Evolutionary conservation across 106 monocot species (phyloP).

Genomic region (Apostasia shenzhenica): DNA sequence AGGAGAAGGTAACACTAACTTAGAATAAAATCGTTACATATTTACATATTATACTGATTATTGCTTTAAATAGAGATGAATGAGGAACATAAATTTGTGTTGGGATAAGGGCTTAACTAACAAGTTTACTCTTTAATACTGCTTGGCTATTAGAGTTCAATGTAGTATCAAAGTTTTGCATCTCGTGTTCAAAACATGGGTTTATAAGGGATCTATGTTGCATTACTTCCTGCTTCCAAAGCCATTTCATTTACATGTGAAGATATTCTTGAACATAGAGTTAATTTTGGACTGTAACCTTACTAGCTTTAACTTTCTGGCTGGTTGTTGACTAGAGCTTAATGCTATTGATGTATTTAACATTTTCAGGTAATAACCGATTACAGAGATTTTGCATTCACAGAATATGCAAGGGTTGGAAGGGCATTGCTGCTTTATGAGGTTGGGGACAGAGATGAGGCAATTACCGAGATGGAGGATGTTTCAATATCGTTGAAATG

Average conservation of each 20-base stretch:
- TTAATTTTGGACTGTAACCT: neutral
- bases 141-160: too few species aligned
- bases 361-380: conserved; percentile 40
- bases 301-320: neutral
- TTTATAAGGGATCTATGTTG: too few species aligned
- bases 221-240: too few species aligned
- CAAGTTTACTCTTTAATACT: too few species aligned
- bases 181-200: too few species aligned
- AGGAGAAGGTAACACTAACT: too few species aligned
- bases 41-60: too few species aligned
- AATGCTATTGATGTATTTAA: neutral
- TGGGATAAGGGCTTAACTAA: too few species aligned
- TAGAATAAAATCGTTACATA: too few species aligned
- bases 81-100: too few species aligned
- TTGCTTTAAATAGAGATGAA: too few species aligned
- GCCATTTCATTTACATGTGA: neutral
- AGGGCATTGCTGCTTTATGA: conserved; percentile 74
- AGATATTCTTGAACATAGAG: neutral
- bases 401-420: conserved; percentile 82
- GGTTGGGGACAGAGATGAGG: conserved; percentile 67
- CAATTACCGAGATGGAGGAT: conserved; percentile 90
- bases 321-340: neutral
- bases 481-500: conserved; percentile 76
- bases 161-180: too few species aligned
- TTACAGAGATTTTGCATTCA: conserved; percentile 75